Base-by-base conservation (phyloP, 495 filamentous ascomycete genomes). In the Xylaria scruposa region DNA sequence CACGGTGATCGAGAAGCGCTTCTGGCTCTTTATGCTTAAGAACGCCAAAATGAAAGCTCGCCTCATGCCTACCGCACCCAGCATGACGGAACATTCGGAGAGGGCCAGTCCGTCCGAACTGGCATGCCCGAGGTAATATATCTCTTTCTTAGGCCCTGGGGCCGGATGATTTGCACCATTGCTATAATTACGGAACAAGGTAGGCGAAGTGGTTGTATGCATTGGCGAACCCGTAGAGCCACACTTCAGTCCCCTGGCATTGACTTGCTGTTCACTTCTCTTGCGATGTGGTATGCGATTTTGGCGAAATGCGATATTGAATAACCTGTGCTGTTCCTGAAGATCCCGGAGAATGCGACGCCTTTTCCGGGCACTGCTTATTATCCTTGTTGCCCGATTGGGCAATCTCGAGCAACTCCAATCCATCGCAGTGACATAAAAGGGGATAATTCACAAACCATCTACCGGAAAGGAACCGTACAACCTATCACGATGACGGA, bases 361-460 rank as follows among this genome's bases (percentile, higher is more conserved):
- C 21, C 19, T 29, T 33, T 60, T 64, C 53, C 56, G 68, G 21
- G 44, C 26, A 44, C 4, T 64, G 56, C 54, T 70, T 49, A 62
- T 49, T 70, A 51, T 49, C 54, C 58, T 29, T 13, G 38, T 62
- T 61, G 67, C 58, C 67, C 54, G 67, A 60, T 46, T 70, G 54
- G 58, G 67, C 21, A 15, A 61, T 24, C 19, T 38, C 15, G 21
- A 33, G 13, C 36, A 26, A 44, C 60, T 26, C 2, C 36, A 19
- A 63, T 26, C 38, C 53, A 69, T 69, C 51, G 53, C 67, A 17
- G 49, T 10, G 46, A 29, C 53, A 9, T 1, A n/a, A 21, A 61
- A 40, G 26, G 19, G 42, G 56, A 21, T 21, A 13, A 56, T 56
- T n/a, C 67, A 46, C 21, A 24, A 42, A 26, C 56, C 4, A 70